Evolutionary conservation across 1,284 basidiomycete species (phyloP), one percentile per base, ranked within the genome.

Genomic region (Porodaedalea pini): DNA sequence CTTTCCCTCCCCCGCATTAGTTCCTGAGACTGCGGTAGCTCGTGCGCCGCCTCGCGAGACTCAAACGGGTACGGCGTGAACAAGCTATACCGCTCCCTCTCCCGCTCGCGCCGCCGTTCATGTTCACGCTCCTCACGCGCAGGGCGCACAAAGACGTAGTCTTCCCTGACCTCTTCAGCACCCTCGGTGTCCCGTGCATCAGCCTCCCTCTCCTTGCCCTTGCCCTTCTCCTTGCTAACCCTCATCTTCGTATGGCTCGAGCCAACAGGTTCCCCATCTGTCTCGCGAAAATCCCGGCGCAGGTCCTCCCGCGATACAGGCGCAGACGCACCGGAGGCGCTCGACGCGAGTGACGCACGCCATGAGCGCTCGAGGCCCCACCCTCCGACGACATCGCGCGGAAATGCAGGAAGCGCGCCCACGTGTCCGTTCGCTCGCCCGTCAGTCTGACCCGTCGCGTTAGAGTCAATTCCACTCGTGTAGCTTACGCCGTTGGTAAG

Each of bases 281-380:
- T 37, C 50, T 37, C 50, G 19, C n/a, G n/a, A n/a, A n/a, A n/a
- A n/a, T 37, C 36, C 36, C 36, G 11, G 6, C 15, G 40, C 8
- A 41, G 40, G 17, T 41, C 13, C 5, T 41, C 40, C 17, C 17
- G 40, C 17, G 40, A 41, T 23, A 11, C 21, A 8, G 44, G 25
- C 13, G 51, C 39, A 43, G 13, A 41, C 10, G 31, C 13, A 34
- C 21, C 31, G 6, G 53, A 54, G 19, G 11, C 40, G 17, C 17
- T 23, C 5, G 53, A 54, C 15, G 37, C 48, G 2, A 48, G 19
- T 10, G 57, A 59, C 6, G 57, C 52, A 37, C 57, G 57, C 39
- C 51, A 59, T 21, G 52, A 49, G 15, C 52, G 51, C 27, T 59
- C 57, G 19, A 59, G 57, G 2, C 57, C 57, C 57, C 57, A 59